A percentile compares a stretch with the other conserved stretches of the same genome.
These are phyloP conservation scores for Hyaloraphidium curvatum DNA, from an alignment of 192 early-diverging fungal genomes.

Conservation along the genomic window DNA sequence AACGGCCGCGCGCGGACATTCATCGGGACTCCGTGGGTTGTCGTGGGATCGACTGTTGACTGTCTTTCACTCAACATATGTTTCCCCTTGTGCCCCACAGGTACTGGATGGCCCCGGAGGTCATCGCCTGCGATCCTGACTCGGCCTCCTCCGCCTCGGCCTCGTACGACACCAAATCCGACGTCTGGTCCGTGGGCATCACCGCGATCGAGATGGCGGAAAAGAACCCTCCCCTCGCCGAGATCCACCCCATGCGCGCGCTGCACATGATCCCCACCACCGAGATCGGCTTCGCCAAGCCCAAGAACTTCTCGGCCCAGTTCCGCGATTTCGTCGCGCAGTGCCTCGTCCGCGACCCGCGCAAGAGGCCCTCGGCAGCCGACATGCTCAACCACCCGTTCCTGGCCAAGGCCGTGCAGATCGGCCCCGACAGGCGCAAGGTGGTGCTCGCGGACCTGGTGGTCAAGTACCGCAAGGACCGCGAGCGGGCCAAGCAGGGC, in stretches of 20 bases:
- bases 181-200: constrained; percentile 46
- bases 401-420: constrained; percentile 17
- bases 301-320: constrained; percentile 34
- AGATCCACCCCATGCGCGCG: constrained; percentile 45
- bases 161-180: constrained; percentile 33
- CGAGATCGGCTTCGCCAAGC: constrained; percentile 31
- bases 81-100: background rate
- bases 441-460: constrained; percentile 6
- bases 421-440: background rate
- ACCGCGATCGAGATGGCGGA: constrained; percentile 47
- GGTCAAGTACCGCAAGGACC: background rate
- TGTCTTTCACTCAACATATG: background rate
- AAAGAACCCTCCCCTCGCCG: constrained; percentile 39
- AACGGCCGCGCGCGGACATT: constrained; percentile 29
- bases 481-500: background rate
- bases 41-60: background rate
- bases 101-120: constrained; percentile 40
- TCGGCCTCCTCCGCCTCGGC: constrained; percentile 14
- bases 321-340: constrained; percentile 34
- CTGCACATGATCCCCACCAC: constrained; percentile 31
- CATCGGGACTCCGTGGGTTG: constrained; percentile 37
- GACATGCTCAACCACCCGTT: constrained; percentile 38
- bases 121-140: constrained; percentile 31
- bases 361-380: constrained; percentile 23
- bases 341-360: constrained; percentile 34